phyloP scores from a whole-genome alignment of 2,329 filamentous ascomycete genomes.

The Penicillium vulpinum region DNA sequence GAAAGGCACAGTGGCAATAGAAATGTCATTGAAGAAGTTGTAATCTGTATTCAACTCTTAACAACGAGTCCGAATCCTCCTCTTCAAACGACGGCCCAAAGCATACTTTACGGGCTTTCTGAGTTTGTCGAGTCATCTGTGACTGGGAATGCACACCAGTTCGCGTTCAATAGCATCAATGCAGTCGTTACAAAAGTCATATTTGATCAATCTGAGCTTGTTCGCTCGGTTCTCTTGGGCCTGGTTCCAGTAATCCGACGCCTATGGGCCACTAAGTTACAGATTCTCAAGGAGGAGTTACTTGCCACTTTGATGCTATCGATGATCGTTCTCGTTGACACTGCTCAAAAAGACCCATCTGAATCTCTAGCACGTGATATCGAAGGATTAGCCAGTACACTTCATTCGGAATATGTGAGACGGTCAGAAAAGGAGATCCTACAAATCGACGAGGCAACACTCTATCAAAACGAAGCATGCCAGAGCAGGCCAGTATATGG shows the following conservation, averaged over 20 bases:
- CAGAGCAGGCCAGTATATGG: conserved; percentile 41
- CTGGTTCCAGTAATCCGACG: conserved; percentile 70
- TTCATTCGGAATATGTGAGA: conserved; percentile 77
- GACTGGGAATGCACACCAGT: conserved; percentile 65
- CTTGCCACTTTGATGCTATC: conserved; percentile 69
- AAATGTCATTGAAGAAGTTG: conserved; percentile 53
- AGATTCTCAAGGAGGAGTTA: conserved; percentile 72
- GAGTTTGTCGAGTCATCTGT: conserved; percentile 61
- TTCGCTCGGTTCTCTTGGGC: conserved; percentile 59
- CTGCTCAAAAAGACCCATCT: conserved; percentile 35
- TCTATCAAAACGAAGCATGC: conserved; percentile 42
- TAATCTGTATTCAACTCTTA: conserved; percentile 67
- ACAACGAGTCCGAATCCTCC: conserved; percentile 68
- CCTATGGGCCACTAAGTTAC: conserved; percentile 70
- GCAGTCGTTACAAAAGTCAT: conserved; percentile 64
- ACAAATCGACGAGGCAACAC: conserved; percentile 73
- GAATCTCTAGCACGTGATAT: conserved; percentile 50
- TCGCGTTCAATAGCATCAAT: conserved; percentile 76
- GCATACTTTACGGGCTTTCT: conserved; percentile 58
- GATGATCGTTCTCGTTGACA: conserved; percentile 58
- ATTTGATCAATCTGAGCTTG: conserved; percentile 66
- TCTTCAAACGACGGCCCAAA: conserved; percentile 56
- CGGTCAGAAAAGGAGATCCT: conserved; percentile 70
- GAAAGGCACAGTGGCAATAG: conserved; percentile 32
- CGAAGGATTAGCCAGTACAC: conserved; percentile 65